A percentile compares a stretch with the other conserved stretches of the same genome.
Evolutionary conservation across 305 asterid genomes (phyloP).

Genomic region (Salvia sclarea): DNA sequence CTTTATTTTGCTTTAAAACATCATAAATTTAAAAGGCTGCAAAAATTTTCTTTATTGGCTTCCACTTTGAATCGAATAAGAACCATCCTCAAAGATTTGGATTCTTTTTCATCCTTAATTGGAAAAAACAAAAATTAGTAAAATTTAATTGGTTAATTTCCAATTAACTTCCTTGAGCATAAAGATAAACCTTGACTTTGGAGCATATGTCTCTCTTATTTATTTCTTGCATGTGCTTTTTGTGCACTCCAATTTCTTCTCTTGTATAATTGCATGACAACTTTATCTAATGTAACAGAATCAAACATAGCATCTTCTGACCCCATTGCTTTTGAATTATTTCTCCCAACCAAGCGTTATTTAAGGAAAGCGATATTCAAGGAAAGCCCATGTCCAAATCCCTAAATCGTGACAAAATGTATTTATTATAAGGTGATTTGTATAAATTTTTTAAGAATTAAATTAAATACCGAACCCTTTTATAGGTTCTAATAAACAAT

Average conservation of each 20-base stretch:
- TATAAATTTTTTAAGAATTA: too few species aligned
- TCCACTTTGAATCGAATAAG: conserved; percentile 51
- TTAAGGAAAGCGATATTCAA: neutral
- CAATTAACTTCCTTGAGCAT: conserved; percentile 28
- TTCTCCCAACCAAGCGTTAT: conserved; percentile 10
- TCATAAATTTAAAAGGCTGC: conserved; percentile 35
- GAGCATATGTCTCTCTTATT: conserved; percentile 22
- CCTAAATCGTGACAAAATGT: neutral
- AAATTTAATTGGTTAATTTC: conserved; percentile 23
- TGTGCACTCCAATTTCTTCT: neutral
- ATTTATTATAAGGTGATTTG: too few species aligned
- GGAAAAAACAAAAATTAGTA: neutral
- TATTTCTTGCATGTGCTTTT: conserved; percentile 22
- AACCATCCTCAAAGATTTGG: conserved; percentile 29
- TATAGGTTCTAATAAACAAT: too few species aligned
- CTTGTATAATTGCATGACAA: conserved; percentile 3
- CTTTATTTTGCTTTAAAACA: conserved; percentile 28
- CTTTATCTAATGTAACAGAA: conserved; percentile 13
- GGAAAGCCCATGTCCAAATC: conserved; percentile 6
- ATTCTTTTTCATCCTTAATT: conserved; percentile 33
- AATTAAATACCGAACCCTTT: too few species aligned
- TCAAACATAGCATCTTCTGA: conserved; percentile 35
- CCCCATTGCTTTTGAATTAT: conserved; percentile 30
- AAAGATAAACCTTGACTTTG: conserved; percentile 46
- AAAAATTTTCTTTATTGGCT: conserved; percentile 25